Conservation (phyloP, 2,329 filamentous ascomycete species). For the Fonsecaea monophora region DNA sequence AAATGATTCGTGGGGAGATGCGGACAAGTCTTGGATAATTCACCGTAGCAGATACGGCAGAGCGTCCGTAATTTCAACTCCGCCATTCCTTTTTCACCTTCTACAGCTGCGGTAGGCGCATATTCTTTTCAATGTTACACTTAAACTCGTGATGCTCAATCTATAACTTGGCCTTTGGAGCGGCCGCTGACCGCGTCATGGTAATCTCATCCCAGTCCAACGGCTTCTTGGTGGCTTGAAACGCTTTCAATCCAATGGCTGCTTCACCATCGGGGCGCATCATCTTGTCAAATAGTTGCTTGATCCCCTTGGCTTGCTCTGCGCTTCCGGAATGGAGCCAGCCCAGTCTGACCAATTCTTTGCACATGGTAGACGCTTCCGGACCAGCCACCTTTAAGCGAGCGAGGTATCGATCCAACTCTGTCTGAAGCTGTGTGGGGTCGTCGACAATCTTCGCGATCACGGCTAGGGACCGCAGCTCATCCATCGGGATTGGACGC, state of each 20-base stretch:
- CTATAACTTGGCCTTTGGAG: conserved; percentile 17
- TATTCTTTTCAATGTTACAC: not conserved
- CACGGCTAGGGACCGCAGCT: conserved; percentile 41
- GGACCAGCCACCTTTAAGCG: conserved; percentile 42
- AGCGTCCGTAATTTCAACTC: not conserved
- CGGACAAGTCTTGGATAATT: not conserved
- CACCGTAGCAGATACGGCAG: not conserved
- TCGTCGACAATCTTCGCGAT: conserved; percentile 39
- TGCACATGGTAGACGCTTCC: conserved; percentile 45
- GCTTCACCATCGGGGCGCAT: conserved; percentile 41
- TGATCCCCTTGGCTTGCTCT: conserved; percentile 37
- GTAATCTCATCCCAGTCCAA: conserved; percentile 41
- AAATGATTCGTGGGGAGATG: not conserved
- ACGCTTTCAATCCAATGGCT: conserved; percentile 39
- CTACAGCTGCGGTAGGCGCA: not conserved
- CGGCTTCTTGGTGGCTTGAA: conserved; percentile 38
- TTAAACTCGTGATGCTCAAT: not conserved
- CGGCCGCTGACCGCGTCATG: not conserved
- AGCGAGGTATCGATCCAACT: conserved; percentile 42
- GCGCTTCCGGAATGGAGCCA: conserved; percentile 38
- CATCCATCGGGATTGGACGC: conserved; percentile 41
- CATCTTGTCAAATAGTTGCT: conserved; percentile 43
- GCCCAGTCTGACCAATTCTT: conserved; percentile 44
- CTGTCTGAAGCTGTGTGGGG: conserved; percentile 24
- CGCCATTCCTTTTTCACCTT: not conserved